A percentile compares a stretch with the other conserved stretches of the same genome.
Evolutionary conservation across 257 asterid species (phyloP).

Genomic region (Fraxinus excelsior): DNA sequence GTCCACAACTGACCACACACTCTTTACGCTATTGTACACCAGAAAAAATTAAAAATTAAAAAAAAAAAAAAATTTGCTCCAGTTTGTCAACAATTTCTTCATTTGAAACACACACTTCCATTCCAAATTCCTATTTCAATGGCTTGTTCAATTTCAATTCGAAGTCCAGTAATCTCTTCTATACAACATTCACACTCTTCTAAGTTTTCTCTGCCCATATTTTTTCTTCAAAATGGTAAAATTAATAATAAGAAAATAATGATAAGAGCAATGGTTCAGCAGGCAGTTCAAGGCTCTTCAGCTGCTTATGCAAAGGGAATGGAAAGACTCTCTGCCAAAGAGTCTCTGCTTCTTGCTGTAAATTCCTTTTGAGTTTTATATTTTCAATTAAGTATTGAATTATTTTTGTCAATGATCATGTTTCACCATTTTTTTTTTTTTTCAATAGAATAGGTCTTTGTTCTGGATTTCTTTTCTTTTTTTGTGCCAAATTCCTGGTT

Average conservation of each 20-base stretch:
- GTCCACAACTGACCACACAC: constrained; percentile 15
- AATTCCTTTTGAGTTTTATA: constrained; percentile 16
- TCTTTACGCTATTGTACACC: neutral
- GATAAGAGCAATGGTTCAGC: constrained; percentile 65
- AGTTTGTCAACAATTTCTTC: neutral
- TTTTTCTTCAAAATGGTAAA: constrained; percentile 22
- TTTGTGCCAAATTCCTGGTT: neutral
- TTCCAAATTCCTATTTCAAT: constrained; percentile 9
- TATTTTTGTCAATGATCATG: neutral
- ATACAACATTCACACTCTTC: constrained; percentile 21
- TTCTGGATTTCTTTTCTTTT: neutral
- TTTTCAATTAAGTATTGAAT: too few relatives aligned
- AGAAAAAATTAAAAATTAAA: too few relatives aligned
- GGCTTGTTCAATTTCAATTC: constrained; percentile 43
- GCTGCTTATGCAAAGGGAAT: constrained; percentile 90
- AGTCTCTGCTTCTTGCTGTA: constrained; percentile 88
- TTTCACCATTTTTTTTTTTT: neutral
- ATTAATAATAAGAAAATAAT: constrained; percentile 15
- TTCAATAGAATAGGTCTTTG: neutral
- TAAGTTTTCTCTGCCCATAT: constrained; percentile 3
- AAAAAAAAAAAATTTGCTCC: neutral
- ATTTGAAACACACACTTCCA: neutral
- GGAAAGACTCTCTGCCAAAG: constrained; percentile 92
- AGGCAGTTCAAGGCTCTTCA: constrained; percentile 68
- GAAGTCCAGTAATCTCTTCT: constrained; percentile 25